A percentile compares a stretch with the other conserved stretches of the same genome.
These are phyloP conservation scores for Protomyces inundatus DNA, from an alignment of 1,139 yeast genomes.

Conservation along the genomic window DNA sequence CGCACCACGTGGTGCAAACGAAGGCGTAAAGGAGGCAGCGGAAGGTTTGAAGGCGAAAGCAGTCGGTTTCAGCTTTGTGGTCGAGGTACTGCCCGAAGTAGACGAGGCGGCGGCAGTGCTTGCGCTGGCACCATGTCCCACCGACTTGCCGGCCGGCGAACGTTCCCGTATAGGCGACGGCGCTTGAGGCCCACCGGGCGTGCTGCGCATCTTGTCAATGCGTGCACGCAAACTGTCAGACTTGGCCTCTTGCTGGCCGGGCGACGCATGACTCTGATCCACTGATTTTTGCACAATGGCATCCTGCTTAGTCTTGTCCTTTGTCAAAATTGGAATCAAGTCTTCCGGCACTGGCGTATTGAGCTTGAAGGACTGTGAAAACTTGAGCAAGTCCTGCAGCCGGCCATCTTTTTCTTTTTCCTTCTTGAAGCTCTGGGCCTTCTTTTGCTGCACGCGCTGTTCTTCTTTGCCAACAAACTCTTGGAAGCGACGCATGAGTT, in stretches of 20 bases:
- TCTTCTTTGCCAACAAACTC: conserved; percentile 40
- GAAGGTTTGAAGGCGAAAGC: conserved; percentile 23
- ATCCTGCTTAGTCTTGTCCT: conserved; percentile 60
- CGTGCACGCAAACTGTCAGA: conserved; percentile 16
- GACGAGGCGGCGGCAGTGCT: neutral
- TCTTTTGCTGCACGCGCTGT: conserved; percentile 37
- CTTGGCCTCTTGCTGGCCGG: neutral
- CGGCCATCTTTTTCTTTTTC: conserved; percentile 54
- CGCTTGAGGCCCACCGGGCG: neutral
- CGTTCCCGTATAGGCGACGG: conserved; percentile 7
- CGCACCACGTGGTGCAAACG: conserved; percentile 5
- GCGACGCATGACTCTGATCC: conserved; percentile 33
- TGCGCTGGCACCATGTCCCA: neutral
- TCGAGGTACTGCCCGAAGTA: too few relatives aligned
- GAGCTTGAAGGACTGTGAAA: conserved; percentile 75
- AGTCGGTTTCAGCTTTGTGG: conserved; percentile 14
- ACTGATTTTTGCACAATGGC: conserved; percentile 45
- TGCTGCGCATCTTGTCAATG: conserved; percentile 8
- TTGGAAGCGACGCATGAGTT: conserved; percentile 38
- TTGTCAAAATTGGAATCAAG: conserved; percentile 66
- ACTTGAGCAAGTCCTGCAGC: conserved; percentile 69
- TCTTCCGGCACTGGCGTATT: conserved; percentile 56
- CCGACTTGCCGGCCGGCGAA: neutral
- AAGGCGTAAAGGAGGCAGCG: conserved; percentile 19
- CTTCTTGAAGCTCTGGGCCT: conserved; percentile 37